These are phyloP conservation scores for Exophiala sideris DNA, from an alignment of 2,329 filamentous ascomycete species.

Conservation along the genomic window DNA sequence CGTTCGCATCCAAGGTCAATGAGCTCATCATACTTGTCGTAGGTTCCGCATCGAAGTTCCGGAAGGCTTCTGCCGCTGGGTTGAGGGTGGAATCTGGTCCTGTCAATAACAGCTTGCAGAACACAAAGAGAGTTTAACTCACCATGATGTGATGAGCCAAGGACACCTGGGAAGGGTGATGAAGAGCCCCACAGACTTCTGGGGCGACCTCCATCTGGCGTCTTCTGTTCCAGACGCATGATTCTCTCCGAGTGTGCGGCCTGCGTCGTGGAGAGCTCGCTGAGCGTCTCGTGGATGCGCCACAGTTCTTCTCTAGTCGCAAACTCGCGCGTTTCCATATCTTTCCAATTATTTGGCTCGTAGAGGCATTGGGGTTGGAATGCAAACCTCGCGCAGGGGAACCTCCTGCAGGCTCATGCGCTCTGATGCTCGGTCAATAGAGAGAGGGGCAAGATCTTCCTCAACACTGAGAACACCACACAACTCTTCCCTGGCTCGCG, in stretches of 20 bases:
- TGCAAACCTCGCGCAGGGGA: neutral
- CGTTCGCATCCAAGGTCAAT: constrained; percentile 80
- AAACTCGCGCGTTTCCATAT: constrained; percentile 38
- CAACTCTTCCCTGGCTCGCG: constrained; percentile 18
- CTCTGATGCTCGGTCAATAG: neutral
- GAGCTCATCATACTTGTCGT: constrained; percentile 74
- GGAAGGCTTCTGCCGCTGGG: constrained; percentile 78
- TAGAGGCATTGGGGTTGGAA: constrained; percentile 9
- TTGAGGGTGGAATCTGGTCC: constrained; percentile 71
- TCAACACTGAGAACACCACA: constrained; percentile 3
- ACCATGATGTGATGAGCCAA: constrained; percentile 86
- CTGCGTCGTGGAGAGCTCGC: constrained; percentile 59
- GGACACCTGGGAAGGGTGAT: constrained; percentile 82
- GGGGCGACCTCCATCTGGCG: constrained; percentile 61
- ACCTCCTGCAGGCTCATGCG: neutral
- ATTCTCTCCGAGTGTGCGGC: constrained; percentile 61
- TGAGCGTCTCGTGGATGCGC: constrained; percentile 62
- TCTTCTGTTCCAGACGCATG: constrained; percentile 58
- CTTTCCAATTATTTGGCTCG: constrained; percentile 4
- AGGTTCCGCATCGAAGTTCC: constrained; percentile 80
- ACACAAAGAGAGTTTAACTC: constrained; percentile 33
- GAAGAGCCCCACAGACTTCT: constrained; percentile 84
- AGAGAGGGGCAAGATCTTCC: neutral
- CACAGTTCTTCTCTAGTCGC: constrained; percentile 64
- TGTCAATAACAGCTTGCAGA: constrained; percentile 1